These are phyloP conservation scores for Crithidia fasciculata DNA, from an alignment of 208 protist species.

Conservation along the genomic window DNA sequence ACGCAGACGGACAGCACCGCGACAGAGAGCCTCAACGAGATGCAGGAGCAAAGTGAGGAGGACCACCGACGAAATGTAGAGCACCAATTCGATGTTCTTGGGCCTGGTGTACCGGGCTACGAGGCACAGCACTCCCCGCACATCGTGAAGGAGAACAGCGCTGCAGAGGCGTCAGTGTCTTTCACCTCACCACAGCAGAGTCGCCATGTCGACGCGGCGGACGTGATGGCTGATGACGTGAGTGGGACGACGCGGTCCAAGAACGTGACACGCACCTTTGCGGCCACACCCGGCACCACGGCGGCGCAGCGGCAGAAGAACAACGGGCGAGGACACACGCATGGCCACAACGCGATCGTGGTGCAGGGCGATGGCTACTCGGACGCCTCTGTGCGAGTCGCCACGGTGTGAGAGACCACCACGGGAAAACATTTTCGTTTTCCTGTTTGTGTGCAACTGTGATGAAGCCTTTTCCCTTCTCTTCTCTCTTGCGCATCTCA, in stretches of 20 bases:
- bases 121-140: constrained; percentile 11
- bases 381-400: neutral
- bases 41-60: constrained; percentile 32
- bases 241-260: neutral
- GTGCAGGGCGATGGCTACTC: neutral
- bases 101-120: constrained; percentile 6
- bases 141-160: neutral
- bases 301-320: neutral
- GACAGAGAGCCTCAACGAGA: constrained; percentile 15
- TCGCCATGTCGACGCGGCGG: constrained; percentile 7
- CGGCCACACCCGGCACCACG: neutral
- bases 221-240: constrained; percentile 1
- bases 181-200: neutral
- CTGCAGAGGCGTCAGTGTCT: neutral
- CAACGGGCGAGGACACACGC: neutral
- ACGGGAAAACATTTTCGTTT: too few relatives aligned
- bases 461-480: too few relatives aligned
- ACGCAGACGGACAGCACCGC: constrained; percentile 9
- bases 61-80: constrained; percentile 7
- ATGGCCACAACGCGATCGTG: neutral
- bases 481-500: too few relatives aligned
- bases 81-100: constrained; percentile 22
- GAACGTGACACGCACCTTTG: neutral
- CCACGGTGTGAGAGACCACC: neutral
- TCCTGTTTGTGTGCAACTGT: too few relatives aligned